Evolutionary conservation across 2,329 filamentous ascomycete genomes (phyloP).

Genomic region (Monilinia fructigena): DNA sequence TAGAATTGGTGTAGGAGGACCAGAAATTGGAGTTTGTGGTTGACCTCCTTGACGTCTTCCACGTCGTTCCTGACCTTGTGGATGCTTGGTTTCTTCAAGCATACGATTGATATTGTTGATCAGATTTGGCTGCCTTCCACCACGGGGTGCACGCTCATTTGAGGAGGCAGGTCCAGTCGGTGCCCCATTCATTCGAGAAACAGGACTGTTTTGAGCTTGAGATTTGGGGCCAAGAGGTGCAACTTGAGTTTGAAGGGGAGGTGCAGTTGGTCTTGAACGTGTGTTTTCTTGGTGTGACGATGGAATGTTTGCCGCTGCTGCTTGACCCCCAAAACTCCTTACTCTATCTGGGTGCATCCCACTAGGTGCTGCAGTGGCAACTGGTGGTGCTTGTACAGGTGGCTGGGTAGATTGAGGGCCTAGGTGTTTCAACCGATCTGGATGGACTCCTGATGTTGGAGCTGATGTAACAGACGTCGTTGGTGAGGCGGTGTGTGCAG

Average conservation of each 20-base stretch:
- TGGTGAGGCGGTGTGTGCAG: conserved; percentile 32
- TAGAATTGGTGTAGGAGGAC: conserved; percentile 52
- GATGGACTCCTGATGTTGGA: conserved; percentile 33
- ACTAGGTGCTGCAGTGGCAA: conserved; percentile 36
- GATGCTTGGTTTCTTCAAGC: conserved; percentile 45
- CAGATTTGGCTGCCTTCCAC: conserved; percentile 53
- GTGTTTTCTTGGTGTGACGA: conserved; percentile 39
- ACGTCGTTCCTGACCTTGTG: conserved; percentile 42
- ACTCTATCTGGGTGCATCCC: conserved; percentile 40
- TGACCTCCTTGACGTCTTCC: conserved; percentile 43
- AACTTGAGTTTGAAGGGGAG: conserved; percentile 34
- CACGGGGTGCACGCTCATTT: conserved; percentile 38
- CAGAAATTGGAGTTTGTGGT: conserved; percentile 54
- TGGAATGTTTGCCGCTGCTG: conserved; percentile 35
- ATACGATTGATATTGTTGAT: conserved; percentile 52
- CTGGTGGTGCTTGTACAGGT: conserved; percentile 41
- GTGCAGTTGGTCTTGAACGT: conserved; percentile 39
- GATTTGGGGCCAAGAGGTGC: conserved; percentile 39
- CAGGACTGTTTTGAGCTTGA: conserved; percentile 35
- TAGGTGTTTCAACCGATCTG: conserved; percentile 50
- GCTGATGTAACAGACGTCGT: conserved; percentile 35
- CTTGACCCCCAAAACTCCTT: conserved; percentile 33
- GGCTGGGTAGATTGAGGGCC: conserved; percentile 38
- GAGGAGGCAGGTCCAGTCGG: conserved; percentile 41
- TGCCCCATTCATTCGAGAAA: conserved; percentile 33